Conservation (phyloP, 2,329 filamentous ascomycete species). For the Aspergillus luchuensis region DNA sequence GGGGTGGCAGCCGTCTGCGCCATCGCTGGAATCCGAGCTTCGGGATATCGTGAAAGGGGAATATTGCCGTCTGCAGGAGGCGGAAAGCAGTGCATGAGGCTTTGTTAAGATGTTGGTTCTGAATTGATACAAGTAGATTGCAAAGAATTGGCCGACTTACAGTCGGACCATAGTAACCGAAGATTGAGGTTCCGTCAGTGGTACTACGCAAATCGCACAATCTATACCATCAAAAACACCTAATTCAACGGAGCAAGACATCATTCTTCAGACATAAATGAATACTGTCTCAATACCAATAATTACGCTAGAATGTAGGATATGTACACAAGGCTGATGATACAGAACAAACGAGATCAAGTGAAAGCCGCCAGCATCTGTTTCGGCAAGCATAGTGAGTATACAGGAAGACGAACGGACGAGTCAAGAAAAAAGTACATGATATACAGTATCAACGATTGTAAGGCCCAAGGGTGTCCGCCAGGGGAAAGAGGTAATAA, state of each 20-base stretch:
- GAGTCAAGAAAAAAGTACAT: background rate
- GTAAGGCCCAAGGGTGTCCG: background rate
- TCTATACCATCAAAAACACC: no score
- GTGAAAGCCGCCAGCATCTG: background rate
- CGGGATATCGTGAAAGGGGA: conserved; percentile 13
- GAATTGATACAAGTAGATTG: no score
- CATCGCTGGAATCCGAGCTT: conserved; percentile 3
- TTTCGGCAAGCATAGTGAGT: background rate
- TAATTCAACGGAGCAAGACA: background rate
- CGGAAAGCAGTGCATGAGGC: no score
- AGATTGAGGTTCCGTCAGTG: no score
- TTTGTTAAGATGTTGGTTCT: no score
- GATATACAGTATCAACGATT: background rate
- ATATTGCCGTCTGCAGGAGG: background rate
- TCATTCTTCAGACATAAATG: background rate
- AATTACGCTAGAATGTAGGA: background rate
- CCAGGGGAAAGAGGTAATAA: conserved; percentile 8
- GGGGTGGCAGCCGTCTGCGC: conserved; percentile 2
- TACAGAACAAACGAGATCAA: conserved; percentile 13
- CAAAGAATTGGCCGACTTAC: no score
- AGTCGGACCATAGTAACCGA: no score
- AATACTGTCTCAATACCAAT: background rate
- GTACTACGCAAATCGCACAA: no score
- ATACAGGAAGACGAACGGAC: conserved; percentile 2
- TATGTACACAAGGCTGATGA: conserved; percentile 30